Evolutionary conservation across 805 yeast genomes (phyloP).

Genomic region (Ogataea ramenticola): DNA sequence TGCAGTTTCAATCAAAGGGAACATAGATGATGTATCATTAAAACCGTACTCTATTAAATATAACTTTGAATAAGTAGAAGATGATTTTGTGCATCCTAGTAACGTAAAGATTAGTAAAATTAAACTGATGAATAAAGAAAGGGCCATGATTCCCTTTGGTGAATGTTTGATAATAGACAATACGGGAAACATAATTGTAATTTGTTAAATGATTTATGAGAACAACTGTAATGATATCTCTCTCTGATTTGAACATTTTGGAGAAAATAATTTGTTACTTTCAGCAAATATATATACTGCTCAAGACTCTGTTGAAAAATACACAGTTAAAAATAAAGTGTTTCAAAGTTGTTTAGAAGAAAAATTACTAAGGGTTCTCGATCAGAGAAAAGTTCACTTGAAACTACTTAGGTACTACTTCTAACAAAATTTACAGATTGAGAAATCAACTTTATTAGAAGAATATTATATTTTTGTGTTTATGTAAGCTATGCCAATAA

Average conservation of each 20-base stretch:
- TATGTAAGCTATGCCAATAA: too few relatives aligned
- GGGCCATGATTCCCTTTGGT: background rate
- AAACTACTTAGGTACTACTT: too few relatives aligned
- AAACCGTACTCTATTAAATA: conserved; percentile 43
- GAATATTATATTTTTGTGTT: too few relatives aligned
- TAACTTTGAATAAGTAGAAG: conserved; percentile 37
- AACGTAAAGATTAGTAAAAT: conserved; percentile 49
- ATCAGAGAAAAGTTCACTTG: too few relatives aligned
- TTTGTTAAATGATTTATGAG: background rate
- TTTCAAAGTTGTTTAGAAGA: background rate
- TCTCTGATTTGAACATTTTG: too few relatives aligned
- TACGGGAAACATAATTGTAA: background rate
- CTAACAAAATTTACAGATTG: too few relatives aligned
- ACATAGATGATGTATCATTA: conserved; percentile 38
- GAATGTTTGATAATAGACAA: background rate
- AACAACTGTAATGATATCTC: too few relatives aligned
- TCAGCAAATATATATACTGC: too few relatives aligned
- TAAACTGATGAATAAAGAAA: conserved; percentile 30
- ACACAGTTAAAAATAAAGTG: background rate
- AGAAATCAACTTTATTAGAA: too few relatives aligned
- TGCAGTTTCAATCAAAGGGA: conserved; percentile 30
- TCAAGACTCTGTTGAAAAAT: too few relatives aligned
- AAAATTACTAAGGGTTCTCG: too few relatives aligned
- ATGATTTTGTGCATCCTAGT: conserved; percentile 42
- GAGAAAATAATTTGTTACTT: too few relatives aligned